These are phyloP conservation scores for Colletotrichum musicola DNA, from an alignment of 2,329 filamentous ascomycete species.

Conservation along the genomic window DNA sequence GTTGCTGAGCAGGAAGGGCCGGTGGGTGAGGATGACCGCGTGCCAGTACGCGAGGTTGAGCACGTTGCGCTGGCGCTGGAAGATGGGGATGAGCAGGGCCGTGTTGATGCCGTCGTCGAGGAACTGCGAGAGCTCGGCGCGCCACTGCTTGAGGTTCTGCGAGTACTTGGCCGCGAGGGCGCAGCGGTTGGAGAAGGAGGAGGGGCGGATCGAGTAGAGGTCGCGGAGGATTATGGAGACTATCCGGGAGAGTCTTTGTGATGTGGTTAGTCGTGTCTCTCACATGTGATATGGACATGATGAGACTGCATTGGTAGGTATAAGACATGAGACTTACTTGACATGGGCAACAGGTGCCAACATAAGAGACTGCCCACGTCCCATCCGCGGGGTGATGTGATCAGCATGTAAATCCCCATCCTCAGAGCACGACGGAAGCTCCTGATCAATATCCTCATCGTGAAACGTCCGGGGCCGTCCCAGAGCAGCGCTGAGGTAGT, in stretches of 20 bases:
- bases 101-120: constrained; percentile 53
- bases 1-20: constrained; percentile 53
- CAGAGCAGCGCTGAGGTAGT: constrained; percentile 72
- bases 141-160: constrained; percentile 51
- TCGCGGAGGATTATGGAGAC: constrained; percentile 50
- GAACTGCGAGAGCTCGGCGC: constrained; percentile 50
- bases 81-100: constrained; percentile 52
- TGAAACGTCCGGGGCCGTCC: constrained; percentile 72
- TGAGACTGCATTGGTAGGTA: too few species aligned
- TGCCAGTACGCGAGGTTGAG: constrained; percentile 58
- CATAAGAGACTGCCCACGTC: constrained; percentile 46
- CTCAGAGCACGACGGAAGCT: constrained; percentile 66
- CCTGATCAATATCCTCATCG: constrained; percentile 75
- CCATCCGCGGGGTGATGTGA: constrained; percentile 32
- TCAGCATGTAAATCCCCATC: constrained; percentile 51
- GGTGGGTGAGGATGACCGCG: constrained; percentile 54
- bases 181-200: constrained; percentile 44
- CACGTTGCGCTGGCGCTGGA: constrained; percentile 56
- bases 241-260: constrained; percentile 49
- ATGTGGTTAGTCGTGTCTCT: not conserved
- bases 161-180: constrained; percentile 47
- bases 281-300: not conserved
- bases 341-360: constrained; percentile 52
- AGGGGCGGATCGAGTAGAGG: constrained; percentile 52
- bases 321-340: constrained; percentile 44